Evolutionary conservation across 1,284 basidiomycete species (phyloP).

Genomic region (Fistulinella cinereoalba): DNA sequence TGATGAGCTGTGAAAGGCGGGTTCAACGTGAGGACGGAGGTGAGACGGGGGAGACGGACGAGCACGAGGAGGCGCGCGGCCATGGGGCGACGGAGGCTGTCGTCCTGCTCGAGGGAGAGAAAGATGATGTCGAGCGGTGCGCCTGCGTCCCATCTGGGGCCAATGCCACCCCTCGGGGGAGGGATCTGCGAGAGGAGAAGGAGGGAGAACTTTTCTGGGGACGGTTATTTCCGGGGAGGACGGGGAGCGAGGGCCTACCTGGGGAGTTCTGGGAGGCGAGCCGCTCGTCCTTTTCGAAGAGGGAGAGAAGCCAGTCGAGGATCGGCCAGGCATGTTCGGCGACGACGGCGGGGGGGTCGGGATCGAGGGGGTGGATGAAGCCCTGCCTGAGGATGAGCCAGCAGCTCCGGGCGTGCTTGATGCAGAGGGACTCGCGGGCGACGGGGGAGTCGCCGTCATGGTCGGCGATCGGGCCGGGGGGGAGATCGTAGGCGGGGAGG

Average conservation of each 20-base stretch:
- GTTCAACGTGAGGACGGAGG: not conserved
- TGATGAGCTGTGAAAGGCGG: conserved; percentile 45
- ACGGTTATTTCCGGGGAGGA: conserved; percentile 8
- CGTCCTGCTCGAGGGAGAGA: conserved; percentile 46
- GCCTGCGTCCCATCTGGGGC: conserved; percentile 56
- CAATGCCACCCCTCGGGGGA: conserved; percentile 44
- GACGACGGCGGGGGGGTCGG: conserved; percentile 38
- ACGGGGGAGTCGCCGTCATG: conserved; percentile 56
- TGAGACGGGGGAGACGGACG: conserved; percentile 35
- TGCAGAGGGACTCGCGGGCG: conserved; percentile 49
- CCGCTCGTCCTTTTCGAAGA: conserved; percentile 64
- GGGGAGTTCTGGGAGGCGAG: conserved; percentile 29
- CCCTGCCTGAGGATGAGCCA: conserved; percentile 60
- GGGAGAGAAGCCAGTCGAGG: conserved; percentile 58
- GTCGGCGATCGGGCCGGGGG: conserved; percentile 21
- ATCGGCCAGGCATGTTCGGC: conserved; percentile 62
- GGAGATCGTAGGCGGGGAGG: conserved; percentile 36
- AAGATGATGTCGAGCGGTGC: conserved; percentile 56
- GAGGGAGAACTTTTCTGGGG: conserved; percentile 52
- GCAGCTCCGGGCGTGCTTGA: conserved; percentile 52
- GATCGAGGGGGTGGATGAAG: conserved; percentile 41
- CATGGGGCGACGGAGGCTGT: conserved; percentile 39
- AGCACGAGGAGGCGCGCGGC: conserved; percentile 52
- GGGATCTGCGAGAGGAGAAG: conserved; percentile 68
- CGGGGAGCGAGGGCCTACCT: conserved; percentile 17